phyloP scores from a whole-genome alignment of 345 rosid genomes.

The Pistacia integerrima region DNA sequence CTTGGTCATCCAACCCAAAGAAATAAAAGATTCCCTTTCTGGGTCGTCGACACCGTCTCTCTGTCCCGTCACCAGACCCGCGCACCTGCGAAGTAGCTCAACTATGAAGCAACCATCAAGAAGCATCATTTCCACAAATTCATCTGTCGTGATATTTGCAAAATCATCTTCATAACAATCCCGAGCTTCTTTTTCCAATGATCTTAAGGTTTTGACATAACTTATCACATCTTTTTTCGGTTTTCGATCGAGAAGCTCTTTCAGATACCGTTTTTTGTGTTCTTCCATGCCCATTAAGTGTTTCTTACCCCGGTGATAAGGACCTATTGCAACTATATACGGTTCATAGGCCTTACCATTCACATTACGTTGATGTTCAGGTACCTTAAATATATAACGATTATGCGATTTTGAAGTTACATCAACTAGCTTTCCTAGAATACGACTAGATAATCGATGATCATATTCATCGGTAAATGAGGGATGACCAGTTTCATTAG shows the following conservation, averaged over 20 bases:
- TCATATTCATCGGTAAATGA: too few relatives aligned
- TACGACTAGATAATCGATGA: too few relatives aligned
- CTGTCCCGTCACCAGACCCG: neutral
- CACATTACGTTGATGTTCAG: neutral
- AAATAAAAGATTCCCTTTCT: neutral
- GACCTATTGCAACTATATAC: neutral
- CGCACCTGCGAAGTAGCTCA: neutral
- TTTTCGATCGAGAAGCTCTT: neutral
- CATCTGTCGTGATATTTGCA: neutral
- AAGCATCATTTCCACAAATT: conserved; percentile 18
- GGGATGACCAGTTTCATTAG: too few relatives aligned
- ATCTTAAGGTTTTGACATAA: neutral
- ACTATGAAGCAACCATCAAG: conserved; percentile 18
- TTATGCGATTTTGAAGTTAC: neutral
- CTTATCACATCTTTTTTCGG: neutral
- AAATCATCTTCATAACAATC: neutral
- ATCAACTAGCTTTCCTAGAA: neutral
- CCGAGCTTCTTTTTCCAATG: neutral
- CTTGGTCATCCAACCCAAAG: neutral
- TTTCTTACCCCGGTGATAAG: neutral
- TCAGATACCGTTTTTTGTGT: neutral
- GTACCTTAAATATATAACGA: neutral
- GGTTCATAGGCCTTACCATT: neutral
- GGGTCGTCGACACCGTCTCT: neutral
- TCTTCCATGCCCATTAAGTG: neutral